phyloP scores from a whole-genome alignment of 2,329 filamentous ascomycete genomes.

The Botryotinia convoluta region DNA sequence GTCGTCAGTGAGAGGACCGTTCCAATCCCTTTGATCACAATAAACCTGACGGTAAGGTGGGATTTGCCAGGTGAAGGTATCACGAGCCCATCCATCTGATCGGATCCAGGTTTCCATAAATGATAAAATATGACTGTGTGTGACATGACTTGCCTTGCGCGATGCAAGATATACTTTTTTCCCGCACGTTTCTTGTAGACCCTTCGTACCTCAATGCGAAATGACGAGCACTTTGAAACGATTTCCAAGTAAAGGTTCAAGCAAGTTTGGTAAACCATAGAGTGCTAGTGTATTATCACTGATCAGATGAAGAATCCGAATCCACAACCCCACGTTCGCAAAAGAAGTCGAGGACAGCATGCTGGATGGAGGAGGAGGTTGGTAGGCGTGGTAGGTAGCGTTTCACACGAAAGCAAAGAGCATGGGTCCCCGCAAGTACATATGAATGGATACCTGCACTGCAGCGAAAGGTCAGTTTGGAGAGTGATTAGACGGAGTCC shows the following conservation, averaged over 20 bases:
- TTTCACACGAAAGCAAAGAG: not conserved
- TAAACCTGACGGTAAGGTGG: not conserved
- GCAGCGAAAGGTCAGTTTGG: not conserved
- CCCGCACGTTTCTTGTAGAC: constrained; percentile 5
- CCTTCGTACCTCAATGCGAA: not conserved
- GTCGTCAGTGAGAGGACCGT: not conserved
- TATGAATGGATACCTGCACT: not conserved
- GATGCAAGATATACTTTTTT: not conserved
- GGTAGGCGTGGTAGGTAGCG: not conserved
- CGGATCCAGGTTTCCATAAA: not conserved
- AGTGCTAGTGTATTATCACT: not conserved
- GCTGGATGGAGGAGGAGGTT: not conserved
- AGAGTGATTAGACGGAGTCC: not conserved
- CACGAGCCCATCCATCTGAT: not conserved
- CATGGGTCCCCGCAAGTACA: not conserved
- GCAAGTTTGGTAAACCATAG: not conserved
- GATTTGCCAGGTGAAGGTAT: not conserved
- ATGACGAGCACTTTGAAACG: constrained; percentile 4
- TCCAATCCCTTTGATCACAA: not conserved
- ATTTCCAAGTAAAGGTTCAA: not conserved
- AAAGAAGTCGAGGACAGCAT: not conserved
- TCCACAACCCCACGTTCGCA: constrained; percentile 6
- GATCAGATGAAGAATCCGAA: not conserved
- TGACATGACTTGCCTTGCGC: constrained; percentile 5
- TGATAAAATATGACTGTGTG: not conserved